Evolutionary conservation across 2,329 filamentous ascomycete genomes (phyloP), one percentile per base, ranked within the genome.

Genomic region (Fusarium pseudoanthophilum): DNA sequence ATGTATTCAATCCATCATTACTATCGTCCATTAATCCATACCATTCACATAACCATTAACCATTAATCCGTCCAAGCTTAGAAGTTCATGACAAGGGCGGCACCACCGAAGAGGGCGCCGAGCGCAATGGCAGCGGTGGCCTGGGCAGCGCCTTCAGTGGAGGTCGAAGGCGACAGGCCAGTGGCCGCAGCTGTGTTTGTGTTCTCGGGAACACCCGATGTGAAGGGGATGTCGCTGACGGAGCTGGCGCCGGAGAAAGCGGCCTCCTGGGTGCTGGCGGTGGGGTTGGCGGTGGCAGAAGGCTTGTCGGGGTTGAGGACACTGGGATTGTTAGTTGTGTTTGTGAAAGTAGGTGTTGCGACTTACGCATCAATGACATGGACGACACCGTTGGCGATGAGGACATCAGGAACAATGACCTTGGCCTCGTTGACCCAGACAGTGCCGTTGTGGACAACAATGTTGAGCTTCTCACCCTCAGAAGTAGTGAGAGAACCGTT

Each of bases 351-450:
- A n/a, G 11, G 4, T 8, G 37, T 4, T 15, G 2, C 15, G 5
- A 80, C 85, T 78, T 80, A 88, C 87, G 84, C 83, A 76, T 92
- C 89, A 42, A 90, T 83, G 20, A 90, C 82, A 73, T 90, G 88
- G 7, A 89, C 79, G 4, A 91, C 88, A 32, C 89, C 89, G 70
- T 90, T 90, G 37, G 82, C 82, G 16, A 87, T 79, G 10, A 91
- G 79, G 5, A 88, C 80, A 75, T 90, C 84, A 3, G 84, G 79
- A 4, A 82, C 79, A 5, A 86, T 80, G 37, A 91, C 83, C 69
- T 83, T 82, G 6, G 88, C 88, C 48, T 75, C 62, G 21, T 77
- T 77, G 63, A 77, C 75, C 13, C 24, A 77, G 60, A 84, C 81
- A 8, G 79, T 80, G n/a, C 82, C 83, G 55, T 83, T 79, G 52